Conservation (phyloP, 2,329 filamentous ascomycete species). For the Xylogone sp. region DNA sequence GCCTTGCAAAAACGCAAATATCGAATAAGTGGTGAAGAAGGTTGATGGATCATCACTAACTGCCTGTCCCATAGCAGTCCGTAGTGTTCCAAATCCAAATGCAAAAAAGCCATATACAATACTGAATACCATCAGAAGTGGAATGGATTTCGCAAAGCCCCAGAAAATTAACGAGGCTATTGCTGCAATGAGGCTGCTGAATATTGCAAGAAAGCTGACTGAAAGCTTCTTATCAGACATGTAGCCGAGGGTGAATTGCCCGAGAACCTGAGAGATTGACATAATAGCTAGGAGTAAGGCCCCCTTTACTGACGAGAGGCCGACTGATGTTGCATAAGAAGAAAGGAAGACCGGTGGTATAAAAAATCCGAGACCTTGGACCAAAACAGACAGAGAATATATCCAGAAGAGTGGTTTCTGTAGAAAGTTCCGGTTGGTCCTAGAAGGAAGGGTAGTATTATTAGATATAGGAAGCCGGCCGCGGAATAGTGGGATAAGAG, state of each 20-base stretch:
- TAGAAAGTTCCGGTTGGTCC: slow-evolving; percentile 35
- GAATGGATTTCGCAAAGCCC: slow-evolving; percentile 43
- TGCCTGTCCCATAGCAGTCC: slow-evolving; percentile 33
- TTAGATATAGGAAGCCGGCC: slow-evolving; percentile 42
- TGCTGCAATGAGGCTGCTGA: slow-evolving; percentile 42
- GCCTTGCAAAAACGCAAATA: slow-evolving; percentile 28
- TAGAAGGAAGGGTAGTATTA: slow-evolving; percentile 37
- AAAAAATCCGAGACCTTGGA: slow-evolving; percentile 46
- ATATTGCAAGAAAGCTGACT: slow-evolving; percentile 32
- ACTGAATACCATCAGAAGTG: slow-evolving; percentile 43
- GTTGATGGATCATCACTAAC: slow-evolving; percentile 26
- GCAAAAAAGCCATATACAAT: slow-evolving; percentile 54
- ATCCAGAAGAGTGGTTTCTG: slow-evolving; percentile 42
- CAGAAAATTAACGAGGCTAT: slow-evolving; percentile 47
- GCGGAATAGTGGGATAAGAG: slow-evolving; percentile 53
- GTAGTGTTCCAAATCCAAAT: slow-evolving; percentile 46
- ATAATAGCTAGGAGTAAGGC: slow-evolving; percentile 45
- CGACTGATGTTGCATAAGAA: slow-evolving; percentile 34
- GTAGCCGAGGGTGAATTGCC: slow-evolving; percentile 45
- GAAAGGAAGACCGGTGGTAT: slow-evolving; percentile 44
- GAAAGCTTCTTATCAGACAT: slow-evolving; percentile 43
- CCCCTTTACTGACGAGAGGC: slow-evolving; percentile 29
- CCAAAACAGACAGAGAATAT: slow-evolving; percentile 41
- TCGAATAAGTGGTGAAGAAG: slow-evolving; percentile 22
- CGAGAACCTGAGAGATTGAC: slow-evolving; percentile 44